Conservation (phyloP, 208 protist genomes). For the Polymyxa betae region DNA sequence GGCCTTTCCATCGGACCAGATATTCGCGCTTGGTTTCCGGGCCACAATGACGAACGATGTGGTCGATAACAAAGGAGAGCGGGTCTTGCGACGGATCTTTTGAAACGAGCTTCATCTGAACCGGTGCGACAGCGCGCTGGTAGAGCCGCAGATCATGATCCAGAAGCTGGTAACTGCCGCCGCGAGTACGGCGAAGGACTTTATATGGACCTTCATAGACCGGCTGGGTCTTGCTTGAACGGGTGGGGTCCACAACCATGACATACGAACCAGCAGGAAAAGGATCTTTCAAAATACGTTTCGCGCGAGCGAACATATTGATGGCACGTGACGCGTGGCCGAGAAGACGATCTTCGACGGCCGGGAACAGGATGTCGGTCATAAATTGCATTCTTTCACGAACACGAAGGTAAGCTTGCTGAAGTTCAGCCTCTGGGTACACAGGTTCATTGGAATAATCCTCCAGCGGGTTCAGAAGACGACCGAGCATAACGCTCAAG, state of each 20-base stretch:
- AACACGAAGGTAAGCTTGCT: not conserved
- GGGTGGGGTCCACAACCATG: not conserved
- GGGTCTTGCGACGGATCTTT: too few relatives aligned
- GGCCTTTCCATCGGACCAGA: too few relatives aligned
- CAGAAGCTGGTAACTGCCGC: not conserved
- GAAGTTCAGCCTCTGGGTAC: not conserved
- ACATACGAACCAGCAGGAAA: not conserved
- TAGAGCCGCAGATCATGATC: not conserved
- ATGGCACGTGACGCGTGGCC: not conserved
- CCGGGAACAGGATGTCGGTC: not conserved
- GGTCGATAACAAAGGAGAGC: too few relatives aligned
- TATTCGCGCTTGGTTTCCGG: too few relatives aligned
- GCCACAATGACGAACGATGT: too few relatives aligned
- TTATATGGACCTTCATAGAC: not conserved
- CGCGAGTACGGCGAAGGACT: not conserved
- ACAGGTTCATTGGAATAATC: not conserved
- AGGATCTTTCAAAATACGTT: not conserved
- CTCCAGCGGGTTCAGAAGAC: not conserved
- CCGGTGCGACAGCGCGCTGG: too few relatives aligned
- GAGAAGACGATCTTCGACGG: not conserved
- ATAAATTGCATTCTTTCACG: not conserved
- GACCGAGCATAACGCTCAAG: not conserved
- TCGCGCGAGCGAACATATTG: not conserved
- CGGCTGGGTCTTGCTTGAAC: not conserved
- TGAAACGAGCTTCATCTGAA: not conserved